Conservation (phyloP, 1,284 basidiomycete genomes). For the Cutaneotrichosporon sp. region DNA sequence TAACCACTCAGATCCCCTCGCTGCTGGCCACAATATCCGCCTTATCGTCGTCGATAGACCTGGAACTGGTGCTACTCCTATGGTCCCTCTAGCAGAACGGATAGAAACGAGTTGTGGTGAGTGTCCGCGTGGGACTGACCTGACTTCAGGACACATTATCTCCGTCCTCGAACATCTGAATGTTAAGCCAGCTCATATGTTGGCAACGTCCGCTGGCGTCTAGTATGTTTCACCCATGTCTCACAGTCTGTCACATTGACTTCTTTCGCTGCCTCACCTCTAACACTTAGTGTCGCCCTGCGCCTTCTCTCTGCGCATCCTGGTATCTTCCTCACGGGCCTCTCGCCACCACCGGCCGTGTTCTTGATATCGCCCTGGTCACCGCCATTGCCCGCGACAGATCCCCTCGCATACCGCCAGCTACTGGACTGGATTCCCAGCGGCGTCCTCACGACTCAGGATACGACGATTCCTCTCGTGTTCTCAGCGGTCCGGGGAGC, state of each 20-base stretch:
- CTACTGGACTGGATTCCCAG: conserved; percentile 41
- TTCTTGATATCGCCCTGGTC: conserved; percentile 45
- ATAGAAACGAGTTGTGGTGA: conserved; percentile 35
- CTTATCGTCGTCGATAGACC: conserved; percentile 44
- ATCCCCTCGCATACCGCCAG: conserved; percentile 38
- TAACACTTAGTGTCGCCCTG: conserved; percentile 33
- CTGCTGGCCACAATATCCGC: conserved; percentile 31
- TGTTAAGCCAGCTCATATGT: conserved; percentile 32
- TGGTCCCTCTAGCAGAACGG: conserved; percentile 32
- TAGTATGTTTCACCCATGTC: conserved; percentile 36
- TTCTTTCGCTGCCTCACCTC: too few relatives aligned
- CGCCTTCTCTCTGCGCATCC: conserved; percentile 34
- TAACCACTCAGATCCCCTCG: conserved; percentile 34
- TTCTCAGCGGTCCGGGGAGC: conserved; percentile 11
- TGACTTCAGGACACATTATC: conserved; percentile 34
- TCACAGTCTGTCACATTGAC: too few relatives aligned
- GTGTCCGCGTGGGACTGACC: conserved; percentile 1
- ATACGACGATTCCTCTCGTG: conserved; percentile 24
- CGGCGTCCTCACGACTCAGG: conserved; percentile 37
- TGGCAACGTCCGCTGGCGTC: conserved; percentile 41
- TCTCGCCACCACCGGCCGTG: conserved; percentile 30
- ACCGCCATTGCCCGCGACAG: conserved; percentile 30
- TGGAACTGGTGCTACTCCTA: conserved; percentile 37
- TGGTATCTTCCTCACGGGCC: conserved; percentile 22
- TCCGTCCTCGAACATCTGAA: conserved; percentile 41